Base-by-base conservation (phyloP, 140 eudicot species). In the Erigeron philadelphicus region DNA sequence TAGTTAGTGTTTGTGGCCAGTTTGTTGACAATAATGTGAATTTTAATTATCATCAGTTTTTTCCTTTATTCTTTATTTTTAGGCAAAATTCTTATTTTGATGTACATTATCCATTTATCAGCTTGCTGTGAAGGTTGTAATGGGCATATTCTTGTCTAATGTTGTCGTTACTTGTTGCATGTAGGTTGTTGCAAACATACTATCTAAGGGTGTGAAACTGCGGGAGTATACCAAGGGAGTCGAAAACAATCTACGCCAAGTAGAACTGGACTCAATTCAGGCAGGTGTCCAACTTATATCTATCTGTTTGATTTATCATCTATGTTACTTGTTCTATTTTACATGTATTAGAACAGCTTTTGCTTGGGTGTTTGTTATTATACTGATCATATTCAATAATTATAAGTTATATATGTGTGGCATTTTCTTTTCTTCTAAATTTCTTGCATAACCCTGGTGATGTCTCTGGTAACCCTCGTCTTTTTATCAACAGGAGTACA, bases 151-250 rank as follows among this genome's bases (percentile, higher is more conserved):
- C 8, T 78, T 58, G 58, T 18, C 23, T 63, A 49, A 64, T 64
- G 72, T 54, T 19, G 66, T 76, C 63, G 47, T 69, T 25, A 23
- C 55, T 77, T 18, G 74, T 73, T 64, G 61, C 48, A n/a, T 40
- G 64, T 71, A 93, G 98, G 96, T 88, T 47, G 98, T 93, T 42
- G 88, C 98, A 25, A 89, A 83, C 72, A 93, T 93, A 79, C 81
- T 93, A 76, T 89, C 98, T 18, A 89, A 93, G 79, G 98, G 98
- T 21, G 86, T 87, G 64, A 86, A 75, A 80, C 66, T 89, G 78
- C 88, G 98, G 42, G 98, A 93, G 61, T 86, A 93, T 75, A 89
- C 98, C 5, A 93, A 89, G 80, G 96, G 90, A 56, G 98, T 93
- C 70, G 98, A 93, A 77, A 89, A 88, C 83, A 89, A 93, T 79